These are phyloP conservation scores for Dactylonectria macrodidyma DNA, from an alignment of 2,329 filamentous ascomycete genomes.

Conservation along the genomic window DNA sequence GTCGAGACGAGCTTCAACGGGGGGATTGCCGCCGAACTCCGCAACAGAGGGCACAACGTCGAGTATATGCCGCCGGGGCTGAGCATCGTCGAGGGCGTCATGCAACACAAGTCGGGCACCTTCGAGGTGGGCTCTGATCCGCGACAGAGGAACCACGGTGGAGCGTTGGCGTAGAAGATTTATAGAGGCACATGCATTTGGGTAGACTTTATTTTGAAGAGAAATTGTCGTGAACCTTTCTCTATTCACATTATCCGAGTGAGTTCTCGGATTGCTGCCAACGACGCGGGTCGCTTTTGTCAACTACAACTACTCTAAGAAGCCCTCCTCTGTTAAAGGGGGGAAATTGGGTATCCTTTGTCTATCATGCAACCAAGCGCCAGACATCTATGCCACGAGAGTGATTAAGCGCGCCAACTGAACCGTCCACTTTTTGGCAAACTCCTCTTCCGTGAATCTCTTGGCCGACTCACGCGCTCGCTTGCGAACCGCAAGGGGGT, in stretches of 20 bases:
- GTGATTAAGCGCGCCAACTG: conserved; percentile 82
- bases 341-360: conserved; percentile 55
- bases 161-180: conserved; percentile 62
- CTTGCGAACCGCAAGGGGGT: conserved; percentile 81
- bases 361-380: conserved; percentile 49
- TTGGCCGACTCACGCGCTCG: conserved; percentile 84
- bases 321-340: conserved; percentile 28
- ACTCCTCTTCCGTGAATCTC: conserved; percentile 90
- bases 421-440: conserved; percentile 82
- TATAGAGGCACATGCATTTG: conserved; percentile 8
- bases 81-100: conserved; percentile 77
- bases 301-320: conserved; percentile 31
- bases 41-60: conserved; percentile 77
- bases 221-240: neutral
- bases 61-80: conserved; percentile 74
- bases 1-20: conserved; percentile 82
- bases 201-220: conserved; percentile 1
- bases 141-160: conserved; percentile 79
- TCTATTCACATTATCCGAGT: neutral
- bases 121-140: conserved; percentile 87
- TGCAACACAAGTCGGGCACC: conserved; percentile 71
- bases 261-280: neutral
- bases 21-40: conserved; percentile 74
- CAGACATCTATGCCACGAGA: conserved; percentile 49
- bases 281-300: conserved; percentile 14